Conservation (phyloP, 139 green algal genomes). For the Diplosphaera chodatii region DNA sequence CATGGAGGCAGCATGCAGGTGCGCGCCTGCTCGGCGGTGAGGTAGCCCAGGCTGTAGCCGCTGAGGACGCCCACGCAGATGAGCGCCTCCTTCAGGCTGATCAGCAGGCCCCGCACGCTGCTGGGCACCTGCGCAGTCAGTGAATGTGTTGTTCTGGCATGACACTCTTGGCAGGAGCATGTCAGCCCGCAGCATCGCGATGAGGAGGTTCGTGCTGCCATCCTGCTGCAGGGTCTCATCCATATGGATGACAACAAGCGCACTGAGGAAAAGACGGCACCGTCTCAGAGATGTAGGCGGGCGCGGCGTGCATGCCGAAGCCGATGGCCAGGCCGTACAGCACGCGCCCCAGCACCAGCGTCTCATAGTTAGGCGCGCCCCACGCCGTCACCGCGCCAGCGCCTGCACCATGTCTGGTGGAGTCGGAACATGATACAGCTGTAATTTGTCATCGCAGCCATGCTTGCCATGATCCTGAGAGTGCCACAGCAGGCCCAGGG, state of each 20-base stretch:
- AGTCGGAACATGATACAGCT: too few species aligned
- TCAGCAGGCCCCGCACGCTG: constrained; percentile 65
- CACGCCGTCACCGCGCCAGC: constrained; percentile 24
- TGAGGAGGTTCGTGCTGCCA: too few species aligned
- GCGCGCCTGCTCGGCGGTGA: constrained; percentile 30
- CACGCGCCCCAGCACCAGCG: constrained; percentile 52
- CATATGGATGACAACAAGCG: too few species aligned
- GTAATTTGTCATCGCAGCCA: too few species aligned
- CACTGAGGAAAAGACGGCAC: constrained; percentile 29
- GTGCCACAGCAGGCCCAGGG: too few species aligned
- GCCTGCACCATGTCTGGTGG: constrained; percentile 16
- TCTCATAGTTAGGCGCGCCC: constrained; percentile 22
- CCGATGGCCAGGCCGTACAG: constrained; percentile 87
- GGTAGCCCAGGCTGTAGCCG: constrained; percentile 61
- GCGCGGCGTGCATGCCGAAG: constrained; percentile 89
- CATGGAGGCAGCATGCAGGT: too few species aligned
- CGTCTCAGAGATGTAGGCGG: constrained; percentile 90
- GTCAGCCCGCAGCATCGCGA: not conserved
- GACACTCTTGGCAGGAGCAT: too few species aligned
- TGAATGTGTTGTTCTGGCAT: too few species aligned
- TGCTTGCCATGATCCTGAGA: too few species aligned
- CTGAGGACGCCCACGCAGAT: constrained; percentile 85
- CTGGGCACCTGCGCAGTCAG: not conserved
- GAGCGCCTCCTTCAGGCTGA: constrained; percentile 75
- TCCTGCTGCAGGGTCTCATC: not conserved